Evolutionary conservation across 1,284 basidiomycete species (phyloP).

Genomic region (Fistulinella cinereoalba): DNA sequence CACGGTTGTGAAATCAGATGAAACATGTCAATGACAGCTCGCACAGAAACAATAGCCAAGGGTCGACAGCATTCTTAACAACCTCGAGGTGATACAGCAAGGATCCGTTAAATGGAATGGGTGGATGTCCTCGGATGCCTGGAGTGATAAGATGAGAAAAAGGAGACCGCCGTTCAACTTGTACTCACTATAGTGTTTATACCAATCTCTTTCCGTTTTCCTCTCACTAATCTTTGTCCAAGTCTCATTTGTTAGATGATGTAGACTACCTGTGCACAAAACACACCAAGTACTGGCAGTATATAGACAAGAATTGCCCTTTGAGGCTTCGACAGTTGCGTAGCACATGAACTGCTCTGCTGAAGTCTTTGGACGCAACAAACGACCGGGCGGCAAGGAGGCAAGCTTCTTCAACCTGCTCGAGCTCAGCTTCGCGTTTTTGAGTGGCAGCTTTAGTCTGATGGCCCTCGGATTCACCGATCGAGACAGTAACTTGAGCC

Average conservation of each 20-base stretch:
- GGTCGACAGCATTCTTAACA: slow-evolving; percentile 62
- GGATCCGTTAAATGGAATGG: slow-evolving; percentile 64
- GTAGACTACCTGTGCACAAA: background rate
- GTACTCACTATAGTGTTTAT: slow-evolving; percentile 64
- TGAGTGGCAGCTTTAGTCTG: slow-evolving; percentile 28
- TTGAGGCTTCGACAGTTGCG: slow-evolving; percentile 64
- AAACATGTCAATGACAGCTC: slow-evolving; percentile 5
- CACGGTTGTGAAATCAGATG: slow-evolving; percentile 4
- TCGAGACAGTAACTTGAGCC: slow-evolving; percentile 22
- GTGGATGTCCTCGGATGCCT: slow-evolving; percentile 75
- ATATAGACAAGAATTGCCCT: slow-evolving; percentile 75
- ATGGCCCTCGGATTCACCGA: slow-evolving; percentile 28
- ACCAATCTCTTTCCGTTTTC: slow-evolving; percentile 66
- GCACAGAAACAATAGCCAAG: slow-evolving; percentile 85
- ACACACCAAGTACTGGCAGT: slow-evolving; percentile 84
- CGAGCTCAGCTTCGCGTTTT: slow-evolving; percentile 44
- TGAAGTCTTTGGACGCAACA: slow-evolving; percentile 79
- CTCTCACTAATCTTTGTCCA: slow-evolving; percentile 59
- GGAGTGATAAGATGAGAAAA: slow-evolving; percentile 1
- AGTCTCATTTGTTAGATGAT: slow-evolving; percentile 1
- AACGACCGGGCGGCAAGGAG: slow-evolving; percentile 73
- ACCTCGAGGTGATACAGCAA: slow-evolving; percentile 60
- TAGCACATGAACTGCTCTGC: slow-evolving; percentile 69
- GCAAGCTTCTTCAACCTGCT: slow-evolving; percentile 64
- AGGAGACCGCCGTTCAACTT: slow-evolving; percentile 1